Evolutionary conservation across 2,329 filamentous ascomycete species (phyloP).

Genomic region (Fusarium cicatricum): DNA sequence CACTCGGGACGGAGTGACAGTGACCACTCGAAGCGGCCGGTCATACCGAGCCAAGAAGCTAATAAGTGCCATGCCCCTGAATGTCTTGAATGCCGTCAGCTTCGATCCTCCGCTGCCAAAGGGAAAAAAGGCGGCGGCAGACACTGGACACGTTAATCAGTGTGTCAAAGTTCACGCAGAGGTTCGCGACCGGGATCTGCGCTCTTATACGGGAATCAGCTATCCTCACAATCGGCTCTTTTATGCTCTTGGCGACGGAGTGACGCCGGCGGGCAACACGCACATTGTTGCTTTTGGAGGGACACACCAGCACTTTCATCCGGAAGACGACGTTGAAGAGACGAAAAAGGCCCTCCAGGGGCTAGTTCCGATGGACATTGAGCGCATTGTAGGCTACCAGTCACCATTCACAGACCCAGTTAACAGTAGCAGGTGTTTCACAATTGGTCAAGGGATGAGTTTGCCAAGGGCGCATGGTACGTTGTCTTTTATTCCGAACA

Average conservation of each 20-base stretch:
- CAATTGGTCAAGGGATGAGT: conserved; percentile 58
- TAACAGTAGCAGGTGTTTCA: conserved; percentile 50
- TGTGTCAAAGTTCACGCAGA: conserved; percentile 57
- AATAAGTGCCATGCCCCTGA: conserved; percentile 55
- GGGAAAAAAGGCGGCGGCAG: conserved; percentile 48
- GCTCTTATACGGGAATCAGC: conserved; percentile 53
- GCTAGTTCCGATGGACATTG: conserved; percentile 45
- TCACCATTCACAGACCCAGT: neutral
- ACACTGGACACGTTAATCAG: conserved; percentile 55
- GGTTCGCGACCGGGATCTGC: conserved; percentile 49
- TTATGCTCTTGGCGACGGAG: conserved; percentile 56
- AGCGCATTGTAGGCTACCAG: conserved; percentile 33
- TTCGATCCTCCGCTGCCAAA: conserved; percentile 52
- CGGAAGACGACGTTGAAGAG: conserved; percentile 50
- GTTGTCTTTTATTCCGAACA: neutral
- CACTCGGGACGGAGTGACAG: conserved; percentile 39
- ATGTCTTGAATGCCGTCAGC: conserved; percentile 51
- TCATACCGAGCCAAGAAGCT: conserved; percentile 43
- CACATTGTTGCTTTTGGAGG: conserved; percentile 58
- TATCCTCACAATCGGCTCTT: conserved; percentile 54
- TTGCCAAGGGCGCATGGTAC: conserved; percentile 54
- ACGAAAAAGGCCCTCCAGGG: conserved; percentile 46
- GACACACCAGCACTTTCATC: conserved; percentile 52
- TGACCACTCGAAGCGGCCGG: conserved; percentile 46
- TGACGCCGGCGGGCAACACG: conserved; percentile 54